Evolutionary conservation across 176 grass and related monocot genomes (phyloP), one percentile per base, ranked within the genome.

Genomic region (Cocos nucifera): DNA sequence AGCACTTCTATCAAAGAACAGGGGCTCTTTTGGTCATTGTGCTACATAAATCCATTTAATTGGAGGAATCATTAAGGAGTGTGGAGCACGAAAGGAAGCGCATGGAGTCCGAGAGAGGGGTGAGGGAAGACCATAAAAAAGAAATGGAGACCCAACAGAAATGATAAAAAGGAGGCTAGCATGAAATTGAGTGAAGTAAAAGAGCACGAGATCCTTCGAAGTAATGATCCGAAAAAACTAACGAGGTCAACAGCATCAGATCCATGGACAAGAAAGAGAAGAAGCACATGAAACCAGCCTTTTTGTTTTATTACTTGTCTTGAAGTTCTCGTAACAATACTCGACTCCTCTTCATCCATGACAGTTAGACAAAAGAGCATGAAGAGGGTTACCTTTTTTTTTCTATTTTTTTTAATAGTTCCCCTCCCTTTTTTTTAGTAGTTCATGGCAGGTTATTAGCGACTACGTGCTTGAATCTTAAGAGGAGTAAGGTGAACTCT

Each of bases 231-330:
- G 14, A 22, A 56, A 17, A 56, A 20, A 56, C 9, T 19, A 56
- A 56, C 19, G 17, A 21, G 54, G 54, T 56, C 54, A 56, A 56
- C 54, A 14, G 19, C 54, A 56, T 56, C 18, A 56, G 54, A 56
- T 56, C 54, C 54, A 56, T 44, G 35, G 35, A 44, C 35, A 44
- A 12, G 35, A 44, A 44, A 44, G 35, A 44, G 35, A 10, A 44
- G 35, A 1, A 14, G 35, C 35, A 44, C 35, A 44, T 12, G 35
- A 44, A 39, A 44, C 35, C 35, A 44, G 35, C 35, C 35, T 14
- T 44, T 44, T 9, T 44, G 8, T 44, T 44, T 44, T 44, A 44
- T 44, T 14, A 44, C 35, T 12, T 12, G 35, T 44, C 35, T 12
- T 12, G 35, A 12, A 44, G 35, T 44, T 44, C 35, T 14, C 10